Evolutionary conservation across 2,329 filamentous ascomycete genomes (phyloP).

Genomic region (Venturia aucupariae): DNA sequence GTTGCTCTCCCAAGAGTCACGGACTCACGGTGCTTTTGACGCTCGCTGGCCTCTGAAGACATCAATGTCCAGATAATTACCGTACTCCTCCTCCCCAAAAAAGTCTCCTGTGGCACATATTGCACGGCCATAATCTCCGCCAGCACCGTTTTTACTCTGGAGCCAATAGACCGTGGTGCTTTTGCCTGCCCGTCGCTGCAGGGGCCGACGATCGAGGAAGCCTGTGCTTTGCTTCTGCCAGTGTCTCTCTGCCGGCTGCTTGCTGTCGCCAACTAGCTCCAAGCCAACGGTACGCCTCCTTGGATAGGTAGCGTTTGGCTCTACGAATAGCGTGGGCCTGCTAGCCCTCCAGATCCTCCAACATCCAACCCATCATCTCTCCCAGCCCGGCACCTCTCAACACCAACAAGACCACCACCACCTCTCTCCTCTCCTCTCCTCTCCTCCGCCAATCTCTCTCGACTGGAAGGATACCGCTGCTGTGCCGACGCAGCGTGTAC

Average conservation of each 20-base stretch:
- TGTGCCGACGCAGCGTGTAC: slow-evolving; percentile 4
- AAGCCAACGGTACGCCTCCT: neutral
- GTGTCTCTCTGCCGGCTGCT: no score
- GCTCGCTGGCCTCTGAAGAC: neutral
- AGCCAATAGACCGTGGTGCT: neutral
- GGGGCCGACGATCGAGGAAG: neutral
- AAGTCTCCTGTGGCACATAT: neutral
- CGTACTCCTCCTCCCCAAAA: neutral
- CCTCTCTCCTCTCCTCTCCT: neutral
- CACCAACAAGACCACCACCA: neutral
- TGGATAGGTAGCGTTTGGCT: neutral
- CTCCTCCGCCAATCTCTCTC: neutral
- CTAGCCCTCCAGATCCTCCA: neutral
- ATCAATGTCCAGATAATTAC: no score
- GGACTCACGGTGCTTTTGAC: neutral
- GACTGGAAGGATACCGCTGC: slow-evolving; percentile 2
- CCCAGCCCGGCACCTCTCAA: no score
- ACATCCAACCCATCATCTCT: no score
- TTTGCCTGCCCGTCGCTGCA: neutral
- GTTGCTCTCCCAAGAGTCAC: no score
- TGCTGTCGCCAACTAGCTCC: neutral
- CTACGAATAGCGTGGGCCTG: neutral
- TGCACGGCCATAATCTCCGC: neutral
- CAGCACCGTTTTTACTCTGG: slow-evolving; percentile 2
- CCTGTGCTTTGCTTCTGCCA: neutral